Evolutionary conservation across 2,329 filamentous ascomycete species (phyloP), one percentile per base, ranked within the genome.

Genomic region (Phialophora tarda): DNA sequence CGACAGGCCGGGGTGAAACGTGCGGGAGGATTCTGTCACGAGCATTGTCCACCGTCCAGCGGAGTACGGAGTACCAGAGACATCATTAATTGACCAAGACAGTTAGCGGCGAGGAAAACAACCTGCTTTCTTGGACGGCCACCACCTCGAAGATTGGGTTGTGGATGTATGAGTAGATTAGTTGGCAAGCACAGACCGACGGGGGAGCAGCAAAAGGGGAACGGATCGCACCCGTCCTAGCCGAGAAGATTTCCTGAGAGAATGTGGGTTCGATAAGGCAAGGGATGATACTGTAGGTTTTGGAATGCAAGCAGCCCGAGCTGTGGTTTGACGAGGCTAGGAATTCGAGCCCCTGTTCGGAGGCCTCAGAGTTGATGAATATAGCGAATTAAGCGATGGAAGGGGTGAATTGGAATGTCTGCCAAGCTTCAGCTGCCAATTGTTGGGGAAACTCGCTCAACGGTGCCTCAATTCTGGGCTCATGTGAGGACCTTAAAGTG

Each of bases 401-500:
- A 56, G 28, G 23, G 48, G 21, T 53, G 21, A 24, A 12, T 5
- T 24, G 48, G 48, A 53, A 53, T 53, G 21, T 53, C 26, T 53
- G 48, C 48, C 26, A 53, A 53, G 48, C 21, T 53, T 17, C 23
- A 28, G 23, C 26, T 2, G 24, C 26, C 12, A 55, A 55, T 6
- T 51, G 14, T 55, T 55, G 23, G 53, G 51, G 17, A n/a, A 32
- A 32, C n/a, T 8, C 4, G 17, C 51, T 12, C 24, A 3, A n/a
- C 26, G 12, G 28, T 3, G 14, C 48, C 12, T 28, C 48, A 14
- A 2, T 24, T 24, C 47, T 41, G n/a, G 10, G 24, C 12, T 8
- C 7, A 28, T 14, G 21, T 53, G 58, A 61, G 58, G 58, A 61
- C 48, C 59, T 61, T 61, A 61, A 61, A 50, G 24, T 38, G 23